These are phyloP conservation scores for Binderoboletus segoi DNA, from an alignment of 1,284 basidiomycete genomes.

Conservation along the genomic window DNA sequence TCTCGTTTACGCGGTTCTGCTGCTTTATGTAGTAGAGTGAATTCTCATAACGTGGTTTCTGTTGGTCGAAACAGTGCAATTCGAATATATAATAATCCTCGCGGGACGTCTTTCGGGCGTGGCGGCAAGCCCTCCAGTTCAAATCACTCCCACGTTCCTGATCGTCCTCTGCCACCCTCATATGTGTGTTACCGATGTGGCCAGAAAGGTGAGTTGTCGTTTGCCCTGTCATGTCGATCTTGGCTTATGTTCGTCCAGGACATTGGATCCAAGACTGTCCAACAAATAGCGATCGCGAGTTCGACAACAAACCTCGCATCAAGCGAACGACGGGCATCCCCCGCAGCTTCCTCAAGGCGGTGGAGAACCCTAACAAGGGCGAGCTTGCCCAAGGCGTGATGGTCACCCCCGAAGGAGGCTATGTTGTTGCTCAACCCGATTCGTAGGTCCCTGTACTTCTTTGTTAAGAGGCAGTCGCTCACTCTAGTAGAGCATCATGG, in stretches of 20 bases:
- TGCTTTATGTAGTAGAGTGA: slow-evolving; percentile 60
- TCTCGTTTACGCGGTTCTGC: slow-evolving; percentile 55
- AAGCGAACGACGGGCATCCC: slow-evolving; percentile 99
- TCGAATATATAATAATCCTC: slow-evolving; percentile 66
- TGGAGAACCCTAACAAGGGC: slow-evolving; percentile 81
- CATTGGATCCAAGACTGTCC: slow-evolving; percentile 99
- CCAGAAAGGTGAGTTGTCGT: slow-evolving; percentile 79
- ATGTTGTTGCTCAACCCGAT: slow-evolving; percentile 93
- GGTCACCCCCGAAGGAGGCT: slow-evolving; percentile 96
- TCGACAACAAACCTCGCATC: slow-evolving; percentile 92
- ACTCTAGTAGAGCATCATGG: slow-evolving; percentile 74
- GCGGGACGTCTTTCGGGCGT: slow-evolving; percentile 58
- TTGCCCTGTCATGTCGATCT: not conserved
- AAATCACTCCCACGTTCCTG: slow-evolving; percentile 52
- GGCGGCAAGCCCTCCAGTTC: slow-evolving; percentile 62
- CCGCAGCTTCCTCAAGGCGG: slow-evolving; percentile 94
- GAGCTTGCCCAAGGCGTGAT: slow-evolving; percentile 85
- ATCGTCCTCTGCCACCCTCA: slow-evolving; percentile 82
- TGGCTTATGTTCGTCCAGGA: slow-evolving; percentile 49
- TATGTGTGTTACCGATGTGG: slow-evolving; percentile 99
- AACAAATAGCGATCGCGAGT: slow-evolving; percentile 94
- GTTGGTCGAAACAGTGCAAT: slow-evolving; percentile 60
- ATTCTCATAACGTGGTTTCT: slow-evolving; percentile 63
- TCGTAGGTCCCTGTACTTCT: slow-evolving; percentile 55
- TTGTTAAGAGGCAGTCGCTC: slow-evolving; percentile 2